Conservation (phyloP, 1,284 basidiomycete genomes). For the Anthracocystis walkeri region DNA sequence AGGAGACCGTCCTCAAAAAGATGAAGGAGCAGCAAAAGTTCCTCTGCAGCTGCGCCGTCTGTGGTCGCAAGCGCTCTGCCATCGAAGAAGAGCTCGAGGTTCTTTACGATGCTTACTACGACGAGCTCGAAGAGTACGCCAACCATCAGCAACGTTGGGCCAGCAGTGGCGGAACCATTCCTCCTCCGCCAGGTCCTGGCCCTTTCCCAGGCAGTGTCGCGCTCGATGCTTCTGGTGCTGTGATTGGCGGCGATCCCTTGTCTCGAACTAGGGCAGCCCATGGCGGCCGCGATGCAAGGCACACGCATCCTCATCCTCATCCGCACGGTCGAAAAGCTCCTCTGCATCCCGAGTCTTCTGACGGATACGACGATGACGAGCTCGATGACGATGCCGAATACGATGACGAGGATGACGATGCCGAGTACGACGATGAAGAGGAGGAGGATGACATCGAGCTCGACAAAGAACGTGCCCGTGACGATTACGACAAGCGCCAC, state of each 20-base stretch:
- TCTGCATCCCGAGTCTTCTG: conserved; percentile 47
- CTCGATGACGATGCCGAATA: conserved; percentile 71
- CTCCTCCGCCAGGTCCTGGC: conserved; percentile 92
- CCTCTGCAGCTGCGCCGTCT: conserved; percentile 93
- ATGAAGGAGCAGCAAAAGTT: conserved; percentile 99
- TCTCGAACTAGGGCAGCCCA: conserved; percentile 28
- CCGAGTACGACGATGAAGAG: conserved; percentile 66
- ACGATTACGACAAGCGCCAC: conserved; percentile 55
- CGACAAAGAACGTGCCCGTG: conserved; percentile 66
- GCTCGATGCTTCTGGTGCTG: conserved; percentile 84
- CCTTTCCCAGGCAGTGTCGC: conserved; percentile 98
- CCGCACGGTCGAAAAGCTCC: conserved; percentile 41
- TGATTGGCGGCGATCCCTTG: conserved; percentile 78
- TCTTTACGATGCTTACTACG: conserved; percentile 99
- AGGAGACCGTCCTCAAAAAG: conserved; percentile 94
- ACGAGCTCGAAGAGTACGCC: conserved; percentile 98
- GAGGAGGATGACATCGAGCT: conserved; percentile 60
- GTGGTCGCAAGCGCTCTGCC: conserved; percentile 93
- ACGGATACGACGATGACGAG: conserved; percentile 62
- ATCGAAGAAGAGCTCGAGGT: conserved; percentile 99
- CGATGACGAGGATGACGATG: conserved; percentile 73
- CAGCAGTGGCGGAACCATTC: conserved; percentile 83
- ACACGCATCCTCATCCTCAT: conserved; percentile 54
- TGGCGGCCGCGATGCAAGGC: conserved; percentile 28
- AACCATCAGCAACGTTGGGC: conserved; percentile 94